Evolutionary conservation across 495 filamentous ascomycete genomes (phyloP).

Genomic region (Penicillium ochrochloron): DNA sequence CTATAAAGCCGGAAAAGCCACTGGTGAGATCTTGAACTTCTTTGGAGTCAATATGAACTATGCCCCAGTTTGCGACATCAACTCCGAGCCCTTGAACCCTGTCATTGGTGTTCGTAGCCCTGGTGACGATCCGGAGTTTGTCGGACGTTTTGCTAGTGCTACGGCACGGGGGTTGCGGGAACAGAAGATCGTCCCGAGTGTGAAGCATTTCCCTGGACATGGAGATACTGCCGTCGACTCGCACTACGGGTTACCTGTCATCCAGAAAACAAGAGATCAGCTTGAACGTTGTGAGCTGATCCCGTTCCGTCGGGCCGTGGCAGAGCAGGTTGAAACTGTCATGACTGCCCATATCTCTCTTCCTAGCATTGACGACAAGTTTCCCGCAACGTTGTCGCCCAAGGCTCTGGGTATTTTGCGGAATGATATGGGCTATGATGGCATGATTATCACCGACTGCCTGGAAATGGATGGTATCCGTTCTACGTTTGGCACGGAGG

Average conservation of each 20-base stretch:
- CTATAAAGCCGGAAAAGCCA: slow-evolving; percentile 42
- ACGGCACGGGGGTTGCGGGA: slow-evolving; percentile 44
- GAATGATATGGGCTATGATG: slow-evolving; percentile 46
- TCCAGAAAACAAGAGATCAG: slow-evolving; percentile 43
- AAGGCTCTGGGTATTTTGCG: slow-evolving; percentile 45
- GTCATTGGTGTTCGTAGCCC: slow-evolving; percentile 50
- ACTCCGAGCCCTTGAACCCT: slow-evolving; percentile 50
- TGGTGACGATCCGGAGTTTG: slow-evolving; percentile 47
- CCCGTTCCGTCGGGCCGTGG: slow-evolving; percentile 49
- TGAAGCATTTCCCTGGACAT: slow-evolving; percentile 52
- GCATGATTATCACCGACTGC: slow-evolving; percentile 47
- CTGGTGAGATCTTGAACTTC: slow-evolving; percentile 40
- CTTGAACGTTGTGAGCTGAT: slow-evolving; percentile 47
- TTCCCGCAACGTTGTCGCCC: slow-evolving; percentile 45
- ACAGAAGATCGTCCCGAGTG: slow-evolving; percentile 43
- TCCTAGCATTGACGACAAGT: slow-evolving; percentile 39
- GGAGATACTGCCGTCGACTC: slow-evolving; percentile 50
- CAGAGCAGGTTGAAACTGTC: slow-evolving; percentile 45
- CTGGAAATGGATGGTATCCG: slow-evolving; percentile 55
- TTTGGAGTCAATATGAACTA: slow-evolving; percentile 54
- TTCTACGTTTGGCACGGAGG: slow-evolving; percentile 50
- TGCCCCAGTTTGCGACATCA: slow-evolving; percentile 49
- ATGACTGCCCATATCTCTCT: slow-evolving; percentile 53
- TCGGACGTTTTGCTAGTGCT: slow-evolving; percentile 44
- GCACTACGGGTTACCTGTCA: slow-evolving; percentile 48